A percentile compares a stretch with the other conserved stretches of the same genome.
Evolutionary conservation across 2,329 filamentous ascomycete species (phyloP).

Genomic region (Fusarium sp.): DNA sequence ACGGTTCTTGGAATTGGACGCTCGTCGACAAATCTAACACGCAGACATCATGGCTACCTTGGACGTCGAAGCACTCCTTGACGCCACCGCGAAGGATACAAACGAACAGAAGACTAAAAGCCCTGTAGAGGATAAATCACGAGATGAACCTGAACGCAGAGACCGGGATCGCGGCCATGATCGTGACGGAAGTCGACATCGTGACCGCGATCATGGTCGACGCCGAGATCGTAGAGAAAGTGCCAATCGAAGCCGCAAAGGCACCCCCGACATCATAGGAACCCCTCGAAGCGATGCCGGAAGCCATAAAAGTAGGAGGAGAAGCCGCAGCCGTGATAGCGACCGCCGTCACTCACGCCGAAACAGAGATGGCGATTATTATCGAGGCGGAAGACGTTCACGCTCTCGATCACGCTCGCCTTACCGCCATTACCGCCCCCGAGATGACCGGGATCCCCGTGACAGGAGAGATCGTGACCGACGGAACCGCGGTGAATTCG

Average conservation of each 20-base stretch:
- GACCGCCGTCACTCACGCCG: conserved; percentile 80
- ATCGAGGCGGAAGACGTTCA: conserved; percentile 66
- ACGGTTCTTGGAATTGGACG: conserved; percentile 13
- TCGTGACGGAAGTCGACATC: conserved; percentile 66
- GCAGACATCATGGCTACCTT: conserved; percentile 61
- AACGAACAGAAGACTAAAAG: conserved; percentile 62
- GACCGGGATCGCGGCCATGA: conserved; percentile 69
- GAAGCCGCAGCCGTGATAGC: conserved; percentile 83
- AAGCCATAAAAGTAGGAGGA: conserved; percentile 84
- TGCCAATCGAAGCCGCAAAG: conserved; percentile 58
- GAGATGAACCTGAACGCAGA: conserved; percentile 60
- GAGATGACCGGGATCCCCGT: conserved; percentile 64
- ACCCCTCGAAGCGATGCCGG: conserved; percentile 81
- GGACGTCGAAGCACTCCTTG: conserved; percentile 91
- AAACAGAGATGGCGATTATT: conserved; percentile 80
- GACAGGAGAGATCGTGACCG: conserved; percentile 68
- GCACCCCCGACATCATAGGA: conserved; percentile 67
- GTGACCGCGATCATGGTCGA: conserved; percentile 63
- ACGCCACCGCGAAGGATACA: conserved; percentile 79
- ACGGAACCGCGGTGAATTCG: conserved; percentile 63
- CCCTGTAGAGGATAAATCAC: conserved; percentile 66
- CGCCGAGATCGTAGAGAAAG: conserved; percentile 69
- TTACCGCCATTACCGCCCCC: conserved; percentile 68
- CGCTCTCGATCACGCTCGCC: conserved; percentile 81
- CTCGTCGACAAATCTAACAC: conserved; percentile 27